Conservation (phyloP, 331 rosid genomes). For the Acacia concinna region DNA sequence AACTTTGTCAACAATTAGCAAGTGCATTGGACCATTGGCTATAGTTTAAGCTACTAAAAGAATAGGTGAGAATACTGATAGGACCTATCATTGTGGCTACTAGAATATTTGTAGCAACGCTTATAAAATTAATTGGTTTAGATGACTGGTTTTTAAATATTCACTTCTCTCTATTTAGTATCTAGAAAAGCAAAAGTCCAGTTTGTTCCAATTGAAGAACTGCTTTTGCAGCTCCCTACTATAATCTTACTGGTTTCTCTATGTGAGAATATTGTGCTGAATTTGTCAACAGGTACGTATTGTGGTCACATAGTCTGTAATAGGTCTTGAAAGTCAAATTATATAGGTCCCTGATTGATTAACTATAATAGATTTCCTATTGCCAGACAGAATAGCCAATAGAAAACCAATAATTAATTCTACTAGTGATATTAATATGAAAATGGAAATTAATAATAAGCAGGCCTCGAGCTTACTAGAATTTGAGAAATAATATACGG, state of each 20-base stretch:
- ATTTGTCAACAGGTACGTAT: not conserved
- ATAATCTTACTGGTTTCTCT: not conserved
- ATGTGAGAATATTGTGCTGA: not conserved
- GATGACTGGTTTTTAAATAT: not conserved
- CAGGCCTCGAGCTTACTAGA: slow-evolving; percentile 44
- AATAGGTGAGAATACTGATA: not conserved
- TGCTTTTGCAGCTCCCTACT: not conserved
- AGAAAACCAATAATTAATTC: not conserved
- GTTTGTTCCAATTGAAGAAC: not conserved
- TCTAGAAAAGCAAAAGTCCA: not conserved
- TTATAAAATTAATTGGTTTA: not conserved
- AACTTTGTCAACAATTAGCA: not conserved
- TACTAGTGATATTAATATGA: not conserved
- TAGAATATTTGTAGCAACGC: not conserved
- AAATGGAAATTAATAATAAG: not conserved
- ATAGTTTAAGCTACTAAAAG: not conserved
- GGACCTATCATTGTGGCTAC: not conserved
- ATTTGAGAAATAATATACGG: slow-evolving; percentile 55
- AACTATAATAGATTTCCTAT: not conserved
- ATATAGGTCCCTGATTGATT: not conserved
- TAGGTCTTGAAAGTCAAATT: not conserved
- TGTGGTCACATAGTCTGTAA: not conserved
- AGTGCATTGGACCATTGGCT: not conserved
- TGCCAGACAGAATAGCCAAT: not conserved
- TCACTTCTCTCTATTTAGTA: not conserved